A percentile compares a stretch with the other conserved stretches of the same genome.
Evolutionary conservation across 1,139 yeast species (phyloP).

Genomic region (Lodderomyces elongisporus): DNA sequence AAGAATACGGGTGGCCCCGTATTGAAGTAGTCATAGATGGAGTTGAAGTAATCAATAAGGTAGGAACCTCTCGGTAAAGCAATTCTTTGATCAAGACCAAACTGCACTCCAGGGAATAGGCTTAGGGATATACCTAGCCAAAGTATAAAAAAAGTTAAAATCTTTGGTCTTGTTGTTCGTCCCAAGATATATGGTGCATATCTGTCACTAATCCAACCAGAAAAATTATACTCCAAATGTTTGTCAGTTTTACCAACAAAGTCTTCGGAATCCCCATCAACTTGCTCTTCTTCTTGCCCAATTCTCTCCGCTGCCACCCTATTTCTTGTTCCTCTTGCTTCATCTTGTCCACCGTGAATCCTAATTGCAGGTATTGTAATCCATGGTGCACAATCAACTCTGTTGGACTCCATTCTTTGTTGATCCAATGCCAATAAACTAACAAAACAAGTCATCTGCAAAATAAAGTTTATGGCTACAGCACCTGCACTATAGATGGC

Average conservation of each 20-base stretch:
- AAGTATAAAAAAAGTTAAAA: constrained; percentile 50
- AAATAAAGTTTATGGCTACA: constrained; percentile 63
- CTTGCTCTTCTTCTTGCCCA: constrained; percentile 7
- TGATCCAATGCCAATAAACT: constrained; percentile 70
- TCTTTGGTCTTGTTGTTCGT: constrained; percentile 40
- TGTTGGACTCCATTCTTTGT: constrained; percentile 49
- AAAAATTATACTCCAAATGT: constrained; percentile 24
- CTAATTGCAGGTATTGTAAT: constrained; percentile 19
- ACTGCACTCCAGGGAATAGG: constrained; percentile 59
- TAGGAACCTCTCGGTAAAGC: constrained; percentile 86
- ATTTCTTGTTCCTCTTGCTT: not conserved
- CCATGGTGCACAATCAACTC: constrained; percentile 60
- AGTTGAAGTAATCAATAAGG: constrained; percentile 71
- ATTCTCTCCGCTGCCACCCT: not conserved
- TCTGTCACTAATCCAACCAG: constrained; percentile 18
- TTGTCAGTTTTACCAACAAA: constrained; percentile 3
- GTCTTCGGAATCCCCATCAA: constrained; percentile 11
- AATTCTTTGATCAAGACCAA: constrained; percentile 84
- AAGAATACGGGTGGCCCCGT: constrained; percentile 92
- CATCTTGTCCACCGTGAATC: constrained; percentile 5
- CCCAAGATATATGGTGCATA: constrained; percentile 54
- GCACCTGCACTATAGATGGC: constrained; percentile 91
- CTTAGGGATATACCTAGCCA: constrained; percentile 68
- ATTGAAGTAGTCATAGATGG: constrained; percentile 65
- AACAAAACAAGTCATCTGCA: constrained; percentile 80